These are phyloP conservation scores for Dothideomycetes sp. DNA, from an alignment of 2,329 filamentous ascomycete species.

Conservation along the genomic window DNA sequence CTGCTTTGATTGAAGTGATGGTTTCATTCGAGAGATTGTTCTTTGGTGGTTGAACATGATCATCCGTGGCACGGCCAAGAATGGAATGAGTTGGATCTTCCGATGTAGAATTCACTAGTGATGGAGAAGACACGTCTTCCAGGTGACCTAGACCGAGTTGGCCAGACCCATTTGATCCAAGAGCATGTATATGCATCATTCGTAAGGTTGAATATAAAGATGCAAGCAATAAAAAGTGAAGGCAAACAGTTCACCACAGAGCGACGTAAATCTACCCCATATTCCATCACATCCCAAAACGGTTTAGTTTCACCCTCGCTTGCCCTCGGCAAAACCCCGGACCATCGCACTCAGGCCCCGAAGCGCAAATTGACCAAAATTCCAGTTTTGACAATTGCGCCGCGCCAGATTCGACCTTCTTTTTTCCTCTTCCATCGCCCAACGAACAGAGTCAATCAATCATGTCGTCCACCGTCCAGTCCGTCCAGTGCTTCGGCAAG, in stretches of 20 bases:
- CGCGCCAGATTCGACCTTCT: no score
- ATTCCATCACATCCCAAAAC: no score
- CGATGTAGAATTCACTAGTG: conserved; percentile 12
- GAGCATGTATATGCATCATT: conserved; percentile 29
- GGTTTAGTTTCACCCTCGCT: no score
- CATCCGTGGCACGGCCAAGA: not conserved
- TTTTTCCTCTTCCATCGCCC: not conserved
- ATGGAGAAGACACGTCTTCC: conserved; percentile 32
- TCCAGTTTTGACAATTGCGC: no score
- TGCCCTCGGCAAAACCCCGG: no score
- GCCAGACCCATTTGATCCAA: conserved; percentile 45
- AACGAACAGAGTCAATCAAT: conserved; percentile 26
- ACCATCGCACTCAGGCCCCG: no score
- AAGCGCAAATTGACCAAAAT: no score
- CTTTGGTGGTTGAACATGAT: not conserved
- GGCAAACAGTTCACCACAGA: no score
- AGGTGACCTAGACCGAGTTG: conserved; percentile 41
- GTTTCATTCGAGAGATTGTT: not conserved
- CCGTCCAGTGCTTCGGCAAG: conserved; percentile 95
- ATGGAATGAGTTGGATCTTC: no score
- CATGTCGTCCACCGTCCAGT: conserved; percentile 59
- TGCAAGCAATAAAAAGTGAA: not conserved
- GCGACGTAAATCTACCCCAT: no score
- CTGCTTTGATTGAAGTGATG: conserved; percentile 43
- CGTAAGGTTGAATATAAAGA: not conserved